Conservation (phyloP, 495 filamentous ascomycete species). For the Chaetomium fimeti region DNA sequence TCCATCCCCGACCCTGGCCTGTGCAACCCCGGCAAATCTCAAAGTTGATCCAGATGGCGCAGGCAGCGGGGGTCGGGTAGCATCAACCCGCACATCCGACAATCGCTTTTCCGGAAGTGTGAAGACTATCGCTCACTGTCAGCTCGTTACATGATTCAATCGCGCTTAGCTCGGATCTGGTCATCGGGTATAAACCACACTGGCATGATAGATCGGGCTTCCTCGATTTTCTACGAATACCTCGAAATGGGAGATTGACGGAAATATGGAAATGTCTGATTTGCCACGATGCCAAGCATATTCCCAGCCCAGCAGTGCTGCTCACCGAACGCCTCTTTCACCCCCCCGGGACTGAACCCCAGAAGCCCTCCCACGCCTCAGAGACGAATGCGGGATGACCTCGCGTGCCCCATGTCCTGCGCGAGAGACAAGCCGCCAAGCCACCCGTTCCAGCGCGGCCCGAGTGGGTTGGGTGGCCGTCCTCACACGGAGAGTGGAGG, state of each 20-base stretch:
- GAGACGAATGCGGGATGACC: slow-evolving; percentile 12
- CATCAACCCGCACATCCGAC: slow-evolving; percentile 3
- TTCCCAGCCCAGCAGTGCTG: neutral
- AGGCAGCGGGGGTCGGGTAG: neutral
- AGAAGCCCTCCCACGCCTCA: neutral
- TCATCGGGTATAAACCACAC: too few relatives aligned
- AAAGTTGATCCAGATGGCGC: neutral
- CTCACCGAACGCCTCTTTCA: slow-evolving; percentile 10
- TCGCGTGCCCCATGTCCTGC: slow-evolving; percentile 15
- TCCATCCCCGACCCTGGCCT: neutral
- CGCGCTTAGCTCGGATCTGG: too few relatives aligned
- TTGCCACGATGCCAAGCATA: neutral
- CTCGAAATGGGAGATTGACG: too few relatives aligned
- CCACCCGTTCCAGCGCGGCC: neutral
- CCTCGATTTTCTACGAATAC: too few relatives aligned
- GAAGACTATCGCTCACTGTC: neutral
- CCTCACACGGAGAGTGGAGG: neutral
- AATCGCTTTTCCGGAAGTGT: neutral
- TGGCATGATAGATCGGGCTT: too few relatives aligned
- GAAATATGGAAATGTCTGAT: neutral
- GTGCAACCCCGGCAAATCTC: slow-evolving; percentile 7
- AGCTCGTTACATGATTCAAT: neutral
- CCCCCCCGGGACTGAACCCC: neutral
- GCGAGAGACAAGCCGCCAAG: slow-evolving; percentile 14
- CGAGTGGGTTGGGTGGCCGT: neutral